Conservation (phyloP, 345 rosid species). For the Populus tremula region DNA sequence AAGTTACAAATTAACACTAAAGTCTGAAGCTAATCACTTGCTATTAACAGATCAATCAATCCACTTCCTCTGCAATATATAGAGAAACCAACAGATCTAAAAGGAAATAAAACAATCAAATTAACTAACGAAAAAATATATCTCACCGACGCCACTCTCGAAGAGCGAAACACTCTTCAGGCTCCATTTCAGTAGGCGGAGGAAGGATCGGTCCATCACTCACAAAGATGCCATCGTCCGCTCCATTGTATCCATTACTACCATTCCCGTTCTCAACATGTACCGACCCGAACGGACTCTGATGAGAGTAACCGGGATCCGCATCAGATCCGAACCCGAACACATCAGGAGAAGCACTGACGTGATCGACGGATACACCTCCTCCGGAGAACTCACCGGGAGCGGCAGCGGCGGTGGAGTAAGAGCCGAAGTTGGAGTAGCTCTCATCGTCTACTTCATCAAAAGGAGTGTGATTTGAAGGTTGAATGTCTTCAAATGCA, state of each 20-base stretch:
- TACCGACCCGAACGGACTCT: slow-evolving; percentile 47
- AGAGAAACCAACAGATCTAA: slow-evolving; percentile 27
- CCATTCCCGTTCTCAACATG: slow-evolving; percentile 56
- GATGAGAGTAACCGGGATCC: slow-evolving; percentile 46
- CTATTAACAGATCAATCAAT: not conserved
- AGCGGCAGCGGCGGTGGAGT: slow-evolving; percentile 24
- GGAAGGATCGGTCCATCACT: slow-evolving; percentile 72
- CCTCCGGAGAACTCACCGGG: slow-evolving; percentile 14
- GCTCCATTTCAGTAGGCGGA: slow-evolving; percentile 59
- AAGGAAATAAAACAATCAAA: not conserved
- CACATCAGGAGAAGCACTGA: slow-evolving; percentile 38
- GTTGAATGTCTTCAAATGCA: slow-evolving; percentile 39
- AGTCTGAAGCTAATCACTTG: not conserved
- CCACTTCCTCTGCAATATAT: not conserved
- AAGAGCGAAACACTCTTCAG: slow-evolving; percentile 62
- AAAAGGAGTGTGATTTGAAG: slow-evolving; percentile 35
- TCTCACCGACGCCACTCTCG: slow-evolving; percentile 86
- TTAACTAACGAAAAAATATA: not conserved
- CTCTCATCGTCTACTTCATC: slow-evolving; percentile 42
- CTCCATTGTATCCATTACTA: slow-evolving; percentile 40
- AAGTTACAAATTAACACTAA: not conserved
- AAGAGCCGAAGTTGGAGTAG: slow-evolving; percentile 48
- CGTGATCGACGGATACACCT: slow-evolving; percentile 46
- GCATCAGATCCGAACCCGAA: slow-evolving; percentile 46
- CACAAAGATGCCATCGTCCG: slow-evolving; percentile 37